Conservation (phyloP, 1,284 basidiomycete genomes). For the Sporisorium exsertum region DNA sequence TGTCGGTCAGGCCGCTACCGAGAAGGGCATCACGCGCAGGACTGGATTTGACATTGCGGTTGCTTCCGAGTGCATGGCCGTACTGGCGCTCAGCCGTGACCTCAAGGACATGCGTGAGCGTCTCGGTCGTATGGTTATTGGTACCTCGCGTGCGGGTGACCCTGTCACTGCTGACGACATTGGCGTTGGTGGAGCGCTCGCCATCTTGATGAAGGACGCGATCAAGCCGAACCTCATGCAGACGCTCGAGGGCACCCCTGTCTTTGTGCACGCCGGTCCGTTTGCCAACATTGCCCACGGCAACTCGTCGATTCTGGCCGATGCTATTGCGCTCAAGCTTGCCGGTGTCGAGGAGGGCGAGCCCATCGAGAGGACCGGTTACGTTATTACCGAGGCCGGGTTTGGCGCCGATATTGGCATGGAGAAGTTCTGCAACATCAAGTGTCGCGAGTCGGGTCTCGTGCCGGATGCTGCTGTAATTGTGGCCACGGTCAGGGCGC, state of each 20-base stretch:
- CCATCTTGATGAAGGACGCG: constrained; percentile 98
- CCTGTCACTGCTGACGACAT: constrained; percentile 96
- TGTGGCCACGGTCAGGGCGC: constrained; percentile 94
- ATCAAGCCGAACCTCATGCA: constrained; percentile 99
- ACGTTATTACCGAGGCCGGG: constrained; percentile 97
- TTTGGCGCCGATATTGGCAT: constrained; percentile 96
- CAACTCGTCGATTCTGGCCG: constrained; percentile 97
- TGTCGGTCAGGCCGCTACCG: constrained; percentile 88
- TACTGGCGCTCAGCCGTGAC: constrained; percentile 88
- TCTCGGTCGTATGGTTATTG: constrained; percentile 95
- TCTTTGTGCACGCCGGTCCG: constrained; percentile 98
- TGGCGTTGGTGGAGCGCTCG: constrained; percentile 93
- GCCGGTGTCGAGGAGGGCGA: constrained; percentile 96
- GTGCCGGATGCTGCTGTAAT: constrained; percentile 93
- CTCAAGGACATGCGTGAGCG: constrained; percentile 90
- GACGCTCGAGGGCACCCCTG: constrained; percentile 96
- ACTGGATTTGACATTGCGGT: constrained; percentile 97
- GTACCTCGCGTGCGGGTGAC: constrained; percentile 90
- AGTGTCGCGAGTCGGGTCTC: constrained; percentile 92
- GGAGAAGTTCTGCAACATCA: constrained; percentile 97
- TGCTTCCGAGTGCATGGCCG: constrained; percentile 98
- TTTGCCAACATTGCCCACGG: constrained; percentile 99
- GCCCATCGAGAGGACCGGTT: constrained; percentile 81
- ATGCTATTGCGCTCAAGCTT: constrained; percentile 94
- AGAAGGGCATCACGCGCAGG: constrained; percentile 87